Evolutionary conservation across 2,329 filamentous ascomycete genomes (phyloP), one percentile per base, ranked within the genome.

Genomic region (Botrytis tulipae): DNA sequence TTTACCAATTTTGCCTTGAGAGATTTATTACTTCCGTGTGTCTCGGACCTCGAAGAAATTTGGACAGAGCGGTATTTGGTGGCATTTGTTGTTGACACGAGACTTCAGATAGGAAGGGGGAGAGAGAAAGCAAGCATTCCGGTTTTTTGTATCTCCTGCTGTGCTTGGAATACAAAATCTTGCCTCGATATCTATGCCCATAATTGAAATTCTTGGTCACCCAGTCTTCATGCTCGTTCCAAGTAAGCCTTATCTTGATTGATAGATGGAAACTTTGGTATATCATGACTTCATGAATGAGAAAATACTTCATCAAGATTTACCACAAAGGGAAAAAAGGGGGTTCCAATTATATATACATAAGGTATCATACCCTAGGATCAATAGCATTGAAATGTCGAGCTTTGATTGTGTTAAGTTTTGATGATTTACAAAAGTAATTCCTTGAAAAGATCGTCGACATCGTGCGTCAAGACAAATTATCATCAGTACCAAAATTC

Each of bases 221-320:
- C 51, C n/a, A 18, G 14, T 54, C 51, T 29, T 29, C 14, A n/a
- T 29, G 51, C n/a, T 29, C 6, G 14, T 54, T 54, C 14, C 51
- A 54, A 54, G n/a, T 54, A 54, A 54, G n/a, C 14, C 14, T 29
- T 54, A 12, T 29, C n/a, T 18, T 54, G 51, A 16, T 18, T 18
- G n/a, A 29, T 54, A 18, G 6, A n/a, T 54, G n/a, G 14, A 54
- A 29, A 29, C 12, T 29, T 40, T 35, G 18, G 14, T 25, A 9
- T n/a, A 37, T 40, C 59, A 62, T 62, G 60, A 62, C 60, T 62
- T 40, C 60, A 62, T 62, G 59, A 61, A 61, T 61, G 60, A 62
- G 35, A 62, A 12, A 40, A 62, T 16, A 22, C 60, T 40, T 40
- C 10, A 6, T 35, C 22, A 37, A 22, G 22, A 37, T 61, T 61